phyloP scores from a whole-genome alignment of 352 stramenopile species.

The Pythium periplocum region DNA sequence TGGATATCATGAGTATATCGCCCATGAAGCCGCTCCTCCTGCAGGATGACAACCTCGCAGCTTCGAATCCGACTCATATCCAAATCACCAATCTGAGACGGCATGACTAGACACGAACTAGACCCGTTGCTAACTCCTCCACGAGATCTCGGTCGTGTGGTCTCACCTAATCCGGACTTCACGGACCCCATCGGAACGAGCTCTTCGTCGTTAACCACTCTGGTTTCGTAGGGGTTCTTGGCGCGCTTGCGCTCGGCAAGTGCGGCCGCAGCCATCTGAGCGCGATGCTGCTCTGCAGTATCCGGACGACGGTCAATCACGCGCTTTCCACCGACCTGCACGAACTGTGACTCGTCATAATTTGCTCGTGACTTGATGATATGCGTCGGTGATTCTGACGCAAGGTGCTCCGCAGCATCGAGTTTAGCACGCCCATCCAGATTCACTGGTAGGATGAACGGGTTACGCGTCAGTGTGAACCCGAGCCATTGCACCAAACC shows the following conservation, averaged over 20 bases:
- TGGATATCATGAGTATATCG: conserved; percentile 63
- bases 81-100: conserved; percentile 77
- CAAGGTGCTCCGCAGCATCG: background rate
- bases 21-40: conserved; percentile 65
- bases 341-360: conserved; percentile 29
- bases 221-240: conserved; percentile 81
- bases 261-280: conserved; percentile 13
- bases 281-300: conserved; percentile 10
- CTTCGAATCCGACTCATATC: conserved; percentile 79
- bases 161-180: too few relatives aligned
- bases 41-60: conserved; percentile 56
- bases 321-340: conserved; percentile 62
- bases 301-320: conserved; percentile 7
- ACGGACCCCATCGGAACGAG: conserved; percentile 35
- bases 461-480: conserved; percentile 82
- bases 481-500: conserved; percentile 80
- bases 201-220: conserved; percentile 83
- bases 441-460: conserved; percentile 83
- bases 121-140: too few relatives aligned
- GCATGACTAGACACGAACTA: conserved; percentile 9
- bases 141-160: too few relatives aligned
- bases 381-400: background rate
- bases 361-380: background rate
- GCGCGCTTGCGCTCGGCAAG: conserved; percentile 49
- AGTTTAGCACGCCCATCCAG: conserved; percentile 50